Conservation (phyloP, 768 basidiomycete genomes). For the Trametes cinnabarina region DNA sequence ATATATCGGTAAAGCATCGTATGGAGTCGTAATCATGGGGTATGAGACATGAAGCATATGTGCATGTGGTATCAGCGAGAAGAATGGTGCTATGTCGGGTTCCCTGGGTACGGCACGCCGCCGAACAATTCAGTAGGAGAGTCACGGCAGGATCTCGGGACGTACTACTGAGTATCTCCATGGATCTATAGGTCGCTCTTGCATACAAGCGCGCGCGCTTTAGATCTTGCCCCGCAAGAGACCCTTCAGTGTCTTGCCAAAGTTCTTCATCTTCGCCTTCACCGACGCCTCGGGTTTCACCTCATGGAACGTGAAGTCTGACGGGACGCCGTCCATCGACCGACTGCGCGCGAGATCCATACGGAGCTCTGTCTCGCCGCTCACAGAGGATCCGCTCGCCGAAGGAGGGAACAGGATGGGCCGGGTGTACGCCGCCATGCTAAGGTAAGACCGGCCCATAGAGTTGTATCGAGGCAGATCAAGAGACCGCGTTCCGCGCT, state of each 20-base stretch:
- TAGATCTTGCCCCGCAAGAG: slow-evolving; percentile 14
- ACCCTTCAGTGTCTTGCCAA: slow-evolving; percentile 26
- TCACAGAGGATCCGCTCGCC: slow-evolving; percentile 26
- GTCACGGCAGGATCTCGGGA: no score
- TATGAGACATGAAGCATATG: slow-evolving; percentile 16
- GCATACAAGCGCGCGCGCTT: background rate
- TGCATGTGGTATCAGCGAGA: slow-evolving; percentile 10
- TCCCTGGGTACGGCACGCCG: background rate
- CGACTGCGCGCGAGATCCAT: slow-evolving; percentile 28
- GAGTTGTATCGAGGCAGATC: slow-evolving; percentile 19
- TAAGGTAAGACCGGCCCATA: slow-evolving; percentile 12
- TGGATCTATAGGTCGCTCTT: background rate
- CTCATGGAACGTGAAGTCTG: slow-evolving; percentile 19
- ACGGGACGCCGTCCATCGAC: slow-evolving; percentile 19
- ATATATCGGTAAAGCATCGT: slow-evolving; percentile 1
- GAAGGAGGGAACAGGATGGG: slow-evolving; percentile 5
- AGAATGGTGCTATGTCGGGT: background rate
- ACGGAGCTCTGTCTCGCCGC: slow-evolving; percentile 30
- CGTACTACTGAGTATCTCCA: background rate
- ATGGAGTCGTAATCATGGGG: slow-evolving; percentile 10
- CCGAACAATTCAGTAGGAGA: background rate
- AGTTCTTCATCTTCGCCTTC: slow-evolving; percentile 23
- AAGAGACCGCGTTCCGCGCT: slow-evolving; percentile 18
- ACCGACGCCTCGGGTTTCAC: slow-evolving; percentile 14
- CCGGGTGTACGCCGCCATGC: slow-evolving; percentile 7